Conservation (phyloP, 2,329 filamentous ascomycete genomes). For the Aspergillus sp. region DNA sequence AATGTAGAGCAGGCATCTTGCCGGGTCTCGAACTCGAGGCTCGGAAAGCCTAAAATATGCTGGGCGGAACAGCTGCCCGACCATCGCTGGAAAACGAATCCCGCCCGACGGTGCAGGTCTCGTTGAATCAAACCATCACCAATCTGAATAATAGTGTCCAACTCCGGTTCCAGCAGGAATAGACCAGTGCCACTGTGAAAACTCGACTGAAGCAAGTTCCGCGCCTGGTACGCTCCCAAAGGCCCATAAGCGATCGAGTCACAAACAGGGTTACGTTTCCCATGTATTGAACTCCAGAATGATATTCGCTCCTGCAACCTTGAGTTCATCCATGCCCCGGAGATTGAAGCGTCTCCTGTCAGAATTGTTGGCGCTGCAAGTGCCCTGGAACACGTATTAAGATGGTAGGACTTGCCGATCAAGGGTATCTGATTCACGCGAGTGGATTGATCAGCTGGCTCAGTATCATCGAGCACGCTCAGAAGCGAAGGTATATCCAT, state of each 20-base stretch:
- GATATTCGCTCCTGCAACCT: neutral
- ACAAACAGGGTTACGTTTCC: neutral
- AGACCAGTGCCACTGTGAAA: constrained; percentile 2
- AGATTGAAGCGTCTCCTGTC: too few species aligned
- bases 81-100: too few species aligned
- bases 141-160: neutral
- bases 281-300: neutral
- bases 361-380: too few species aligned
- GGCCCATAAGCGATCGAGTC: neutral
- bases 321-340: too few species aligned
- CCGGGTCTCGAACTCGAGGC: too few species aligned
- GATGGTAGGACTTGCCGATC: too few species aligned
- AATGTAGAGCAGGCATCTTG: too few species aligned
- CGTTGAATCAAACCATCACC: neutral
- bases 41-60: too few species aligned
- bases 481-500: neutral
- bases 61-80: too few species aligned
- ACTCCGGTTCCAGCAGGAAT: neutral
- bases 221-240: neutral
- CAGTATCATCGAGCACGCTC: neutral
- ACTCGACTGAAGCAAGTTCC: constrained; percentile 2
- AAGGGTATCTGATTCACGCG: neutral
- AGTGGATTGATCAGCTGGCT: neutral
- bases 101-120: too few species aligned
- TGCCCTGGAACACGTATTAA: too few species aligned